phyloP scores from a whole-genome alignment of 768 basidiomycete species.

The Kwoniella heveanensis region DNA sequence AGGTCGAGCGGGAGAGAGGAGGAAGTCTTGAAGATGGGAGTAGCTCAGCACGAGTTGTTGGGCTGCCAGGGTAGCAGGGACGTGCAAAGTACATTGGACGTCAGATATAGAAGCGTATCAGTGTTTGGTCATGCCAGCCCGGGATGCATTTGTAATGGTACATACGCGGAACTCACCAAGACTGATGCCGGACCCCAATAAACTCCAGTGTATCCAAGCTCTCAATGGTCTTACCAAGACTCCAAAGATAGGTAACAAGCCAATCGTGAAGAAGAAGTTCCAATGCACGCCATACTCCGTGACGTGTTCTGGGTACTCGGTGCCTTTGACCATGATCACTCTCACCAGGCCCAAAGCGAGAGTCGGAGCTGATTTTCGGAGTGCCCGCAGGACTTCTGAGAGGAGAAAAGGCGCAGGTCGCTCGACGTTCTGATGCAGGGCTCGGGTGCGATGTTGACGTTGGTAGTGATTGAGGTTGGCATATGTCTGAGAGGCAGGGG shows the following conservation, averaged over 20 bases:
- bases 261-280: slow-evolving; percentile 98
- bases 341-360: slow-evolving; percentile 73
- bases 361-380: slow-evolving; percentile 69
- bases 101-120: no score
- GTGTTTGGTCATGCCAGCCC: no score
- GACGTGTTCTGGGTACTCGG: slow-evolving; percentile 93
- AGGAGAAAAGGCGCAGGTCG: neutral
- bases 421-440: slow-evolving; percentile 24
- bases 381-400: slow-evolving; percentile 57
- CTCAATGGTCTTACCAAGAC: slow-evolving; percentile 71
- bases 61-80: slow-evolving; percentile 57
- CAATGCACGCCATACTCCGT: slow-evolving; percentile 96
- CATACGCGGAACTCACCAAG: slow-evolving; percentile 58
- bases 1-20: slow-evolving; percentile 67
- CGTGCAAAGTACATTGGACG: no score
- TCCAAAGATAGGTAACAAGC: slow-evolving; percentile 73
- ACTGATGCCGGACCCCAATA: slow-evolving; percentile 67
- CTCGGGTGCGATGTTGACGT: neutral
- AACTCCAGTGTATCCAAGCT: slow-evolving; percentile 61
- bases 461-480: no score
- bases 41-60: slow-evolving; percentile 70
- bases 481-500: neutral
- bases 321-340: slow-evolving; percentile 83
- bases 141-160: no score
- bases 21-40: slow-evolving; percentile 65